Base-by-base conservation (phyloP, 2,329 filamentous ascomycete species). In the Cercospora nicotianae region DNA sequence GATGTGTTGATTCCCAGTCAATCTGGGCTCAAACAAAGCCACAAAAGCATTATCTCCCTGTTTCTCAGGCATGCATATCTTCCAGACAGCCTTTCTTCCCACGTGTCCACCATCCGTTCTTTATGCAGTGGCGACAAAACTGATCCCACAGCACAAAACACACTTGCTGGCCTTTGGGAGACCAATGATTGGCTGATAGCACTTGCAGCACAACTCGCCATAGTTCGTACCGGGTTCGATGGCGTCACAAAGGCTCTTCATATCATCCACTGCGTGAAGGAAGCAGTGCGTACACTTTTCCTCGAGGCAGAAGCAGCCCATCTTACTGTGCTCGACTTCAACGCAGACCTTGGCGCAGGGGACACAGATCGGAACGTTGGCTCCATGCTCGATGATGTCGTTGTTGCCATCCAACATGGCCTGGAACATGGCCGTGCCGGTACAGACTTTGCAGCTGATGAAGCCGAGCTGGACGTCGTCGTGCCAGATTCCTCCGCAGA, bases 401-500 rank as follows among this genome's bases (percentile, higher is more conserved):
- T 36, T 12, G 16, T 33, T n/a, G 13, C 55, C 55, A 10, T 13
- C 10, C 5, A 20, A 20, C 18, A 20, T 59, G 28, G 55, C 28
- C 16, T 36, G 55, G 8, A 59, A 31, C 55, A 36, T 31, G 8
- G 55, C 55, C n/a, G 28, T 36, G 3, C 55, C 55, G 28, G 2
- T 23, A 8, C 55, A 59, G 55, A 59, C 55, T 59, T 59, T 59
- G 55, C 55, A 59, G 16, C n/a, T 59, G 8, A 59, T 36, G n/a
- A 59, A 33, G 30, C 48, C 23, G 6, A 28, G 20, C 5, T 36
- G 16, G 0, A 23, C 18, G 5, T 59, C 10, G 7, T 20, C 28
- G 30, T 59, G 55, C 55, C 55, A 59, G 28, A 59, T 59, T n/a
- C 55, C 31, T 9, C 8, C 18, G n/a, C 55, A 59, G n/a, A 33